Percentiles rank a stretch among this genome's conserved stretches.
Conservation (phyloP, 768 basidiomycete genomes). For the Tricholoma saponaceum region DNA sequence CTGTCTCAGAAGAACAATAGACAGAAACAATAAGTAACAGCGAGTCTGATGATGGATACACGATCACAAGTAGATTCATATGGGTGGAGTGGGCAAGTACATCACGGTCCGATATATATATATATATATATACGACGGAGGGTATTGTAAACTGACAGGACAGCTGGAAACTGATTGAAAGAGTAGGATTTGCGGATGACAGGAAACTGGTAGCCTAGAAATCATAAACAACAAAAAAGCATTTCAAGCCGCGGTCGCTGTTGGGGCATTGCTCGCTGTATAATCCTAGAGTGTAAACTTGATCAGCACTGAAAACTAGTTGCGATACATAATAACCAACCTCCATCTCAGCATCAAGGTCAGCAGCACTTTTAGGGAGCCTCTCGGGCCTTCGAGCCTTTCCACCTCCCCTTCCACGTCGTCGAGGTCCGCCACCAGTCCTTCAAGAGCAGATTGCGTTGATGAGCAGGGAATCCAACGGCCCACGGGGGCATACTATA, state of each 20-base stretch:
- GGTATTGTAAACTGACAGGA: neutral
- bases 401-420: conserved; percentile 41
- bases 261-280: conserved; percentile 53
- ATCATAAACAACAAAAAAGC: conserved; percentile 11
- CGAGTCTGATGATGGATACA: neutral
- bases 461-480: neutral
- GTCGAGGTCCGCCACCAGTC: conserved; percentile 31
- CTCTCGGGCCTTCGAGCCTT: conserved; percentile 53
- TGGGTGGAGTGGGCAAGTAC: neutral
- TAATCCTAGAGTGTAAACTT: conserved; percentile 48
- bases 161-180: neutral
- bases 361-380: conserved; percentile 77
- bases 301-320: neutral
- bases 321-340: conserved; percentile 35
- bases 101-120: neutral
- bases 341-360: conserved; percentile 98
- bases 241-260: conserved; percentile 31
- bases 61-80: neutral
- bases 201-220: conserved; percentile 12
- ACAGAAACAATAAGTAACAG: neutral
- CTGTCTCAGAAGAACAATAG: conserved; percentile 4
- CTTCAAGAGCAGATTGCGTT: conserved; percentile 18
- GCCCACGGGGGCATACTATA: conserved; percentile 3
- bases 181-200: neutral
- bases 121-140: neutral